phyloP scores from a whole-genome alignment of 331 rosid genomes.

The Saraca asoca region DNA sequence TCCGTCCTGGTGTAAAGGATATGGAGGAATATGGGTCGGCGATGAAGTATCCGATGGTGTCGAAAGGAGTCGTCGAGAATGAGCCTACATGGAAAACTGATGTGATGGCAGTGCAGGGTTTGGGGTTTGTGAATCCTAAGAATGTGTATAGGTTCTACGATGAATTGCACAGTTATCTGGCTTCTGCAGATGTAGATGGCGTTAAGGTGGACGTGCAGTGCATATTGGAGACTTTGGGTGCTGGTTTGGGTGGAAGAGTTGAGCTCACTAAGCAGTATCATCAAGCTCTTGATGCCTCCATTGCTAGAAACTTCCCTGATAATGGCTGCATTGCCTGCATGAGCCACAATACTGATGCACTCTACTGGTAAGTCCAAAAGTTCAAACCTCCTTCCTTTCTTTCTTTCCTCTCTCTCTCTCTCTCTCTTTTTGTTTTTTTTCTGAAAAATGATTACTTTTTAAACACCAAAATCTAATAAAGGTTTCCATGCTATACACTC shows the following conservation, averaged over 20 bases:
- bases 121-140: constrained; percentile 74
- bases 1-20: constrained; percentile 64
- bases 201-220: constrained; percentile 97
- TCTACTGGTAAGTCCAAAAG: constrained; percentile 53
- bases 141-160: constrained; percentile 63
- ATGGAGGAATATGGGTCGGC: constrained; percentile 64
- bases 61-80: constrained; percentile 64
- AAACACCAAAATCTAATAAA: too few species aligned
- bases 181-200: constrained; percentile 79
- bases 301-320: constrained; percentile 68
- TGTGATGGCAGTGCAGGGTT: constrained; percentile 55
- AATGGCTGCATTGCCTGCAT: constrained; percentile 90
- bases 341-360: constrained; percentile 92
- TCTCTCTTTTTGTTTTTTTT: too few species aligned
- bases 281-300: constrained; percentile 86
- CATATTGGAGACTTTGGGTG: constrained; percentile 77
- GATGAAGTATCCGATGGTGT: constrained; percentile 57
- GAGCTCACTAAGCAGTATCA: constrained; percentile 75
- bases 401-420: too few species aligned
- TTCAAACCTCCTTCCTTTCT: too few species aligned
- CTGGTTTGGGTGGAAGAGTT: constrained; percentile 84
- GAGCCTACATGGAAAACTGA: constrained; percentile 83
- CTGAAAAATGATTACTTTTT: too few species aligned
- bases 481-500: too few species aligned
- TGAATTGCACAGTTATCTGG: constrained; percentile 68